These are phyloP conservation scores for Penicillium sp. DNA, from an alignment of 2,329 filamentous ascomycete species.

Conservation along the genomic window DNA sequence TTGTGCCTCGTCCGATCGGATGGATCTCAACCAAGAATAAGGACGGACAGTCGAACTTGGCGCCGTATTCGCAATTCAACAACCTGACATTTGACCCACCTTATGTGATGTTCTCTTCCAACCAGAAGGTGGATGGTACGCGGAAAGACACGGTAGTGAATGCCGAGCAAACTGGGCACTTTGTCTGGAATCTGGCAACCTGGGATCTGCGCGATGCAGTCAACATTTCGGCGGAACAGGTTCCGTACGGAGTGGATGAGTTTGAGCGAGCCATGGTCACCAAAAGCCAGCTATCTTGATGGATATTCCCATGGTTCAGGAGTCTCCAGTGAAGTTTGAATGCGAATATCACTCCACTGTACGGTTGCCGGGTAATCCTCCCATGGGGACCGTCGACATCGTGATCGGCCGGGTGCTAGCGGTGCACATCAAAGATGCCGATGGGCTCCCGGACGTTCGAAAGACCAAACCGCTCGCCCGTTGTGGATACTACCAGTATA, in stretches of 20 bases:
- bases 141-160: slow-evolving; percentile 61
- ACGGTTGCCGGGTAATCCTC: slow-evolving; percentile 56
- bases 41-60: slow-evolving; percentile 54
- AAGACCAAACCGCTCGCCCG: slow-evolving; percentile 61
- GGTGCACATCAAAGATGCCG: slow-evolving; percentile 57
- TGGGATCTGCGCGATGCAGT: slow-evolving; percentile 57
- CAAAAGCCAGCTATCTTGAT: slow-evolving; percentile 47
- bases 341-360: slow-evolving; percentile 58
- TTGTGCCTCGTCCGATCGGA: slow-evolving; percentile 61
- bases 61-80: slow-evolving; percentile 63
- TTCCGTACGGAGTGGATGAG: slow-evolving; percentile 54
- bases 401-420: slow-evolving; percentile 59
- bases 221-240: slow-evolving; percentile 55
- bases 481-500: slow-evolving; percentile 62
- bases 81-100: slow-evolving; percentile 64
- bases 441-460: slow-evolving; percentile 55
- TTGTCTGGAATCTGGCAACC: slow-evolving; percentile 62
- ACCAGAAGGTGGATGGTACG: slow-evolving; percentile 49
- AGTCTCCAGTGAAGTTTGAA: slow-evolving; percentile 59
- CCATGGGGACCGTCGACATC: slow-evolving; percentile 58
- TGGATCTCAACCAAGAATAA: slow-evolving; percentile 61
- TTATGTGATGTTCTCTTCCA: slow-evolving; percentile 62
- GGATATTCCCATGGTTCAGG: slow-evolving; percentile 53
- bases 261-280: slow-evolving; percentile 52
- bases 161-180: slow-evolving; percentile 55